Base-by-base conservation (phyloP, 345 rosid species). In the Corchorus capsularis region DNA sequence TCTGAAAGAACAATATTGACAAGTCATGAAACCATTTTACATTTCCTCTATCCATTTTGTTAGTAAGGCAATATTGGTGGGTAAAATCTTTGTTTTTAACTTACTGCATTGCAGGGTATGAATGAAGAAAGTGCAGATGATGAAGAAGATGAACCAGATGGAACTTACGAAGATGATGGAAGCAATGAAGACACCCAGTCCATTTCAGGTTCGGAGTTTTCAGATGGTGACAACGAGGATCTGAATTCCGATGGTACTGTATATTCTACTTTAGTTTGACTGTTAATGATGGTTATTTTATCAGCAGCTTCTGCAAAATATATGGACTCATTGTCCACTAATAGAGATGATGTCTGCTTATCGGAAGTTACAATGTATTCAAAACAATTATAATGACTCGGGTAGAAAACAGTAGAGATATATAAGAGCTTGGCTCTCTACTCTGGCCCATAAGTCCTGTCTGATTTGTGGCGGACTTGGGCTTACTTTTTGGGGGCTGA, bases 191-290 rank as follows among this genome's bases (percentile, higher is more conserved):
- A 77, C 77, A 54, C 72, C 67, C 79, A 69, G 71, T 85, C 85
- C 73, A 77, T 79, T 74, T 84, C 85, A 77, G 84, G 37, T 75
- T 89, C 90, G 13, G 90, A 92, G 75, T 70, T 60, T 72, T 77
- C 89, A 1, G 87, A 82, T 37, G 83, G 80, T 46, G 87, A 77
- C 71, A 66, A 35, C 63, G 87, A 81, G 61, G 85, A 69, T 81
- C 53, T 80, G 22, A 77, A 83, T 55, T 77, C 63, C 68, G 89
- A 89, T 71, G 94, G 97, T 92, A 90, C 60, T 27, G 74, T 47
- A 47, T 46, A 53, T 77, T 69, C 17, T 39, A 22, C 20, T 10
- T 62, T 62, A 13, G 35, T 59, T 15, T 47, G 4, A 8, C 1
- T 27, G 2, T 13, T 69, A 41, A 43, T 32, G 43, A 9, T 61